Evolutionary conservation across 2,329 filamentous ascomycete genomes (phyloP).

Genomic region (Aspergillus novoparasiticus): DNA sequence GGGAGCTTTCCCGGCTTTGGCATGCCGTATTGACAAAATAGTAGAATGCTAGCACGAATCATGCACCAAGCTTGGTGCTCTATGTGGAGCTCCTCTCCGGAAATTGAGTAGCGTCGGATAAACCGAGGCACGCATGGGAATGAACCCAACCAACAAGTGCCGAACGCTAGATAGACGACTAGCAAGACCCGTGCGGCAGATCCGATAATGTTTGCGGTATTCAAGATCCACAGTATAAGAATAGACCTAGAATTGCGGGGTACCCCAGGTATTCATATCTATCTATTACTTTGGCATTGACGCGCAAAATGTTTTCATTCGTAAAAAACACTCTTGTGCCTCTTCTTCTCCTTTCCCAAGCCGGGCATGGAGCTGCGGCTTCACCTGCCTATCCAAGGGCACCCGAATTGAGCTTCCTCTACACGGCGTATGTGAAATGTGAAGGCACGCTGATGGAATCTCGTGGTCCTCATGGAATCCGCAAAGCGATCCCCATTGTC

Average conservation of each 20-base stretch:
- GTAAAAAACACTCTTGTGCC: not conserved
- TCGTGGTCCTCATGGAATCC: conserved; percentile 22
- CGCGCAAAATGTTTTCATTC: not conserved
- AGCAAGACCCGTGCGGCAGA: not conserved
- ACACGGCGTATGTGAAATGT: conserved; percentile 28
- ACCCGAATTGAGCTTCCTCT: conserved; percentile 26
- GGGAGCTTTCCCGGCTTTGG: not conserved
- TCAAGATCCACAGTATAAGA: not conserved
- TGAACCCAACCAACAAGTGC: not conserved
- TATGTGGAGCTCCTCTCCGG: not conserved
- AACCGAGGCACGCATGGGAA: not conserved
- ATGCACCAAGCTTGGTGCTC: not conserved
- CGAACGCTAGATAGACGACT: not conserved
- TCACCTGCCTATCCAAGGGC: conserved; percentile 1
- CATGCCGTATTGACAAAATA: not conserved
- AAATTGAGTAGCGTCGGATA: not conserved
- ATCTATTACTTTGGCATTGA: not conserved
- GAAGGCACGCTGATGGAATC: conserved; percentile 21
- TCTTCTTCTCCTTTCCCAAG: not conserved
- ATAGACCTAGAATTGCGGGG: not conserved
- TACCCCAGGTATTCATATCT: not conserved
- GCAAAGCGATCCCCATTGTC: conserved; percentile 29
- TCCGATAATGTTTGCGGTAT: not conserved
- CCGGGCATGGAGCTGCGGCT: not conserved
- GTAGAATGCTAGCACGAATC: not conserved